Percentiles rank a stretch among this genome's conserved stretches.
phyloP scores from a whole-genome alignment of 192 early-diverging fungal genomes.

The Pilobolus umbonatus region DNA sequence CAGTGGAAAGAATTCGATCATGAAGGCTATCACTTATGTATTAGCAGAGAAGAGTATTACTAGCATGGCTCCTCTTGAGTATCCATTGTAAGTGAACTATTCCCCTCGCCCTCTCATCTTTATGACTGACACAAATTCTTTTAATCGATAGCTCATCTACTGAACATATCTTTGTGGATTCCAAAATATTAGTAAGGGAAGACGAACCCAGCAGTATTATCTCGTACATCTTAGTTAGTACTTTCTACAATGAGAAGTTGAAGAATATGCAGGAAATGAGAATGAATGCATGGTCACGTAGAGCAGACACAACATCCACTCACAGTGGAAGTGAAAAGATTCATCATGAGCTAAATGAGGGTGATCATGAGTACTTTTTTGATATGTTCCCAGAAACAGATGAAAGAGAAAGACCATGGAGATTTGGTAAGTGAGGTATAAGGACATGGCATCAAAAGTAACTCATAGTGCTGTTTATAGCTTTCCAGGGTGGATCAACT shows the following conservation, averaged over 20 bases:
- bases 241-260: conserved; percentile 63
- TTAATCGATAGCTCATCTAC: conserved; percentile 46
- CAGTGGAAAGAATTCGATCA: conserved; percentile 54
- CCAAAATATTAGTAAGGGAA: conserved; percentile 81
- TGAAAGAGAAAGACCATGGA: conserved; percentile 9
- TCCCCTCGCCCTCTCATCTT: background rate
- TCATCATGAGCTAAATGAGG: no score
- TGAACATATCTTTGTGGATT: conserved; percentile 86
- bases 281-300: conserved; percentile 6
- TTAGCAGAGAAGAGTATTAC: conserved; percentile 63
- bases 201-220: conserved; percentile 92
- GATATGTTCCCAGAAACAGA: conserved; percentile 15
- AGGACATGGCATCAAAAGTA: background rate
- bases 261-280: conserved; percentile 29
- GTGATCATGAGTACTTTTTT: background rate
- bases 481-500: conserved; percentile 71
- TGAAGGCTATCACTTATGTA: conserved; percentile 68
- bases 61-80: conserved; percentile 64
- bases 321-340: conserved; percentile 11
- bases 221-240: conserved; percentile 73
- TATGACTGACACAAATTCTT: background rate
- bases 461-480: conserved; percentile 20
- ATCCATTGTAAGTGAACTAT: conserved; percentile 67
- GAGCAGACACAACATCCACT: background rate
- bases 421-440: conserved; percentile 31